A percentile compares a stretch with the other conserved stretches of the same genome.
These are phyloP conservation scores for Cruciata laevipes DNA, from an alignment of 257 asterid species.

Conservation along the genomic window DNA sequence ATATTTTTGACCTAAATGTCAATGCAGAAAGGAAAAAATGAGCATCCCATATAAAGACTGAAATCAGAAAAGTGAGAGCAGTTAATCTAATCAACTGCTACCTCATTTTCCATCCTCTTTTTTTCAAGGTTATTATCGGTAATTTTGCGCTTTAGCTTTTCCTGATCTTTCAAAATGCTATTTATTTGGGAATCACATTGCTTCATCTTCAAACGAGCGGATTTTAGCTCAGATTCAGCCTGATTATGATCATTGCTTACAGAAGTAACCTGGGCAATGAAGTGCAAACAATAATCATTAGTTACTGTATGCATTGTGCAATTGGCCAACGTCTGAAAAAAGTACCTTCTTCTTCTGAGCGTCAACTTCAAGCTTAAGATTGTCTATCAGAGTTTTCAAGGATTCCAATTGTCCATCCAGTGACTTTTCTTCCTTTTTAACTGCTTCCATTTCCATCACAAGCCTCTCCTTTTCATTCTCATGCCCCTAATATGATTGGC, in stretches of 20 bases:
- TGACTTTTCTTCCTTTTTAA: conserved; percentile 60
- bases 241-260: conserved; percentile 37
- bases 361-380: conserved; percentile 49
- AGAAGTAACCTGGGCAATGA: conserved; percentile 49
- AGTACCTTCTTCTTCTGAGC: conserved; percentile 67
- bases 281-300: background rate
- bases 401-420: conserved; percentile 60
- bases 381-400: conserved; percentile 47
- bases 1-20: conserved; percentile 64
- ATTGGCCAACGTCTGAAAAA: background rate
- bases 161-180: conserved; percentile 70
- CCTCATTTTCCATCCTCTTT: conserved; percentile 96
- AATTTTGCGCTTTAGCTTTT: conserved; percentile 54
- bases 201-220: conserved; percentile 71
- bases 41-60: conserved; percentile 3
- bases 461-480: conserved; percentile 81
- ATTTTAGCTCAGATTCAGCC: conserved; percentile 67
- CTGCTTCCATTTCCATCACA: conserved; percentile 89
- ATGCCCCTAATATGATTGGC: conserved; percentile 52
- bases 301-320: background rate
- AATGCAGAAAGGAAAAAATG: conserved; percentile 9
- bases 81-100: conserved; percentile 15
- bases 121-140: conserved; percentile 72
- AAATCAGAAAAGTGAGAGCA: conserved; percentile 6
- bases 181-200: conserved; percentile 78